Evolutionary conservation across 306 rosid species (phyloP).

Genomic region (Inga oerstediana): DNA sequence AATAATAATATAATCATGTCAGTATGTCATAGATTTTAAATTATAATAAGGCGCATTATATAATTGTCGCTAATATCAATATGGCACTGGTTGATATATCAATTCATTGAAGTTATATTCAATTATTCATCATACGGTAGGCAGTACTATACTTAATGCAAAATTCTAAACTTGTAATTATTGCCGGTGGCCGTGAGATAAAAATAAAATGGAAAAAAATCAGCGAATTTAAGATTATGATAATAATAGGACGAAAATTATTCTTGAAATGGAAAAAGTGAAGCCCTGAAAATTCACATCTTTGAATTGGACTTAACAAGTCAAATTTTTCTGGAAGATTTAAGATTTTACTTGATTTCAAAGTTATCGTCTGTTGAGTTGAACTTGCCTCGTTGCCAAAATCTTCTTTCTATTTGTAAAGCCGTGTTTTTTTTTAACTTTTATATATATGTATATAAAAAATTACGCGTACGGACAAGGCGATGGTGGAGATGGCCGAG

Average conservation of each 20-base stretch:
- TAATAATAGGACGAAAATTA: background rate
- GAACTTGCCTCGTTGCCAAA: too few relatives aligned
- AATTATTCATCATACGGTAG: too few relatives aligned
- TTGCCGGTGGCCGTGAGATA: background rate
- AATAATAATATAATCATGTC: background rate
- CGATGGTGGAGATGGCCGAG: constrained; percentile 45
- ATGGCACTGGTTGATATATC: background rate
- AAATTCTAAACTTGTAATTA: background rate
- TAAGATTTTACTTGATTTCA: too few relatives aligned
- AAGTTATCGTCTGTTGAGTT: too few relatives aligned
- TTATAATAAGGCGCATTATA: background rate
- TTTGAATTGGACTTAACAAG: background rate
- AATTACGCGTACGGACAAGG: too few relatives aligned
- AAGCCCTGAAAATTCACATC: background rate
- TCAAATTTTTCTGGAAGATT: background rate
- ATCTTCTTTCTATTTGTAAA: too few relatives aligned
- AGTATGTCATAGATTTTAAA: background rate
- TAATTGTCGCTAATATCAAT: background rate
- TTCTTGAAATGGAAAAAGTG: background rate
- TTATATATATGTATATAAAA: too few relatives aligned
- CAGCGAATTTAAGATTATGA: background rate
- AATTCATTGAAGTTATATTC: background rate
- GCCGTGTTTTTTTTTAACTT: too few relatives aligned
- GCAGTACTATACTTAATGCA: background rate
- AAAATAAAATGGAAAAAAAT: background rate